Percentiles rank a stretch among this genome's conserved stretches.
These are phyloP conservation scores for Chimonanthus praecox DNA, from an alignment of 164 flowering plant genomes.

Conservation along the genomic window DNA sequence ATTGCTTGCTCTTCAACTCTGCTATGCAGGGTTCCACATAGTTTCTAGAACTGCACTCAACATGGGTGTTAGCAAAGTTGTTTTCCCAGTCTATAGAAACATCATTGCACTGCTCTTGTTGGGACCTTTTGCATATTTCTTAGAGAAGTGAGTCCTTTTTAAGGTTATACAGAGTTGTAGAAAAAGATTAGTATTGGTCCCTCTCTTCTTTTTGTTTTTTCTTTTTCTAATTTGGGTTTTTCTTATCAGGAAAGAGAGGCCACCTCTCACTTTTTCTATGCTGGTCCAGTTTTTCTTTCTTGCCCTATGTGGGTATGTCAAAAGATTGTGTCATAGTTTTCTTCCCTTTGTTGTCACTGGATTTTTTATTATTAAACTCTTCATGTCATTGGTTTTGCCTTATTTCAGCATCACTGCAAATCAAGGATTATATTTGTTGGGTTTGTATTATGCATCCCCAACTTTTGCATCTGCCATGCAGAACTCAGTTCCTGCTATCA, in stretches of 20 bases:
- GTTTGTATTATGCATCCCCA: conserved; percentile 68
- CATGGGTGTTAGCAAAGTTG: conserved; percentile 76
- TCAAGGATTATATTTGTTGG: conserved; percentile 77
- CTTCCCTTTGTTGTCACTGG: neutral
- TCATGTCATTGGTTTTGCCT: neutral
- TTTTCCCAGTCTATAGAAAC: conserved; percentile 70
- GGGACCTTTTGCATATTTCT: conserved; percentile 60
- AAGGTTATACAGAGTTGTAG: neutral
- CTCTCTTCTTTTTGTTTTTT: neutral
- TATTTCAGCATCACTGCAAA: conserved; percentile 65
- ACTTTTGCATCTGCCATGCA: conserved; percentile 88
- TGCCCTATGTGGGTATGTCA: conserved; percentile 59
- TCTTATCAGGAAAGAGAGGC: conserved; percentile 60
- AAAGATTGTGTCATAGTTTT: neutral
- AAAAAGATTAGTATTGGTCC: neutral
- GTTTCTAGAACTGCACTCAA: conserved; percentile 81
- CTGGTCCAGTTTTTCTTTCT: conserved; percentile 66
- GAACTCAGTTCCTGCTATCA: conserved; percentile 77
- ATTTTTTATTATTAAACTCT: neutral
- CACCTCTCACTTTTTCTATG: conserved; percentile 61
- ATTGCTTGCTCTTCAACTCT: conserved; percentile 50
- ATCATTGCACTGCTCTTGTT: conserved; percentile 56
- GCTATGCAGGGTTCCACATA: conserved; percentile 74
- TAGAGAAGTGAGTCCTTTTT: conserved; percentile 53
- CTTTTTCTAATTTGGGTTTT: neutral